Conservation (phyloP, 2,329 filamentous ascomycete genomes). For the Nannizziopsis barbatae region DNA sequence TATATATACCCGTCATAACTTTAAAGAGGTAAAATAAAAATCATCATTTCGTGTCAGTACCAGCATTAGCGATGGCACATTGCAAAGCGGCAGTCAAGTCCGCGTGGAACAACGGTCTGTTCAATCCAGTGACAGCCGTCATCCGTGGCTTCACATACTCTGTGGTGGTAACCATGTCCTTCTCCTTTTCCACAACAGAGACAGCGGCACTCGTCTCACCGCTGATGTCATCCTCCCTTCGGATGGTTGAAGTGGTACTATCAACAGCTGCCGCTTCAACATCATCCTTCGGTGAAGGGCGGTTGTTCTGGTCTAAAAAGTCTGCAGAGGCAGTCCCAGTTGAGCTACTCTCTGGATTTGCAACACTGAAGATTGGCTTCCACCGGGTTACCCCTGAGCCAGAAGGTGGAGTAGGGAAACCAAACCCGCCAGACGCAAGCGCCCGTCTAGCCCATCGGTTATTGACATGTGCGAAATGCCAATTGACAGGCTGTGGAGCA, state of each 20-base stretch:
- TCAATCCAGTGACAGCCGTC: slow-evolving; percentile 71
- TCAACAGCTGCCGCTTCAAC: slow-evolving; percentile 17
- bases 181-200: slow-evolving; percentile 35
- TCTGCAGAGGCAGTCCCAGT: slow-evolving; percentile 62
- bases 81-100: slow-evolving; percentile 83
- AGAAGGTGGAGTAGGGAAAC: slow-evolving; percentile 56
- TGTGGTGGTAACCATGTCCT: slow-evolving; percentile 40
- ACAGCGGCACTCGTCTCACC: background rate
- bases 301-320: slow-evolving; percentile 41
- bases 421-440: slow-evolving; percentile 76
- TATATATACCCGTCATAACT: background rate
- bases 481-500: slow-evolving; percentile 70
- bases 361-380: slow-evolving; percentile 92
- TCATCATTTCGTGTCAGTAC: slow-evolving; percentile 26
- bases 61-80: slow-evolving; percentile 69
- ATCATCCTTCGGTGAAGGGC: background rate
- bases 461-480: slow-evolving; percentile 90
- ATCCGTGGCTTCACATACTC: slow-evolving; percentile 36
- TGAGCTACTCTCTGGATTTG: slow-evolving; percentile 63
- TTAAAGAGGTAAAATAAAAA: background rate
- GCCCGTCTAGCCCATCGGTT: slow-evolving; percentile 93
- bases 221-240: background rate
- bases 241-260: slow-evolving; percentile 5
- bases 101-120: slow-evolving; percentile 85
- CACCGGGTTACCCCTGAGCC: slow-evolving; percentile 48